Base-by-base conservation (phyloP, 169 alveolate genomes). In the Eimeria maxima region DNA sequence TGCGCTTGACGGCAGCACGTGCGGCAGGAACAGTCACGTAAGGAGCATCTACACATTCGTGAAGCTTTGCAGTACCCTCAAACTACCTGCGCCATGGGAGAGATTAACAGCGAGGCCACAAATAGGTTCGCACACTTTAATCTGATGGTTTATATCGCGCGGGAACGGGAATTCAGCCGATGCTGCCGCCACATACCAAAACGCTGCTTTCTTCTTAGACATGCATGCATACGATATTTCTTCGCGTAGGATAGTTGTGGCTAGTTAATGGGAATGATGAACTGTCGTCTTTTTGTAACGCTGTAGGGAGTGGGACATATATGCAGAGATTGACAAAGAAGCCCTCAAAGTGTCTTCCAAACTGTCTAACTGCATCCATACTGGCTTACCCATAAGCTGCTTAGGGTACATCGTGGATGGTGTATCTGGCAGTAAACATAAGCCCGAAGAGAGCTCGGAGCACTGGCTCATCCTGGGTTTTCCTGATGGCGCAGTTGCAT, bases 341-440 rank as follows among this genome's bases (percentile, higher is more conserved):
- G 20, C 27, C 14, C 33, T 60, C 11, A 57, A 63, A 33, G 93
- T 87, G 78, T 87, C 83, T 11, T 20, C 65, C 7, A 33, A 45
- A 50, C n/a, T 87, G 27, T 33, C 33, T 14, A 45, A 27, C 2
- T 63, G 81, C 33, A n/a, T 42, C 67, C 50, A 38, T 42, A 47
- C 73, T n/a, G 81, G 73, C 65, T 14, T 38, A 44, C 60, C 83
- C 65, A 60, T 87, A 29, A 87, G 93, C 93, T 87, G 93, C 93
- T 7, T 87, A 60, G 93, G 93, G 4, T 47, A 16, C 42, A 42
- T 44, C 24, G 3, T 20, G 81, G 93, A 87, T 10, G 7, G 50
- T 8, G 65, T 57, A 24, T 14, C 65, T 18, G 63, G 67, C 38
- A 38, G 60, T 42, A 81, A 38, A 38, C 50, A 60, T 18, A 27